Evolutionary conservation across 140 eudicot genomes (phyloP), one percentile per base, ranked within the genome.

Genomic region (Oenanthe javanica): DNA sequence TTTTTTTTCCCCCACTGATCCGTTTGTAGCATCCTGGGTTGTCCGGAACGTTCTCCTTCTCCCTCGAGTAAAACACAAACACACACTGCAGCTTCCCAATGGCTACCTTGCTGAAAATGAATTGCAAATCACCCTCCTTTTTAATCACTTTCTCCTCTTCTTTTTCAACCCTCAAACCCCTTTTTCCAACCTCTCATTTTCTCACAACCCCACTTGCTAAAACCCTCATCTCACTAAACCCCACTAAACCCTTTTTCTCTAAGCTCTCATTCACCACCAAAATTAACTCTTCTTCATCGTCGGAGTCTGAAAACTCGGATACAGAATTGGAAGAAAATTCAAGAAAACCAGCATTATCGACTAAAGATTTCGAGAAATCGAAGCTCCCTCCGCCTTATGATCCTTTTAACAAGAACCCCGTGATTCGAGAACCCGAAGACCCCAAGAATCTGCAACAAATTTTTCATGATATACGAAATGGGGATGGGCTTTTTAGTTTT

Each of bases 381-480:
- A 88, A 77, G 27, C 87, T 87, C 19, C 97, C 96, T 14, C 97
- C 94, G 0, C 93, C 97, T 0, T 94, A 89, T 82, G 82, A 94
- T 88, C 98, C 97, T n/a, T 94, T 94, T 61, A 87, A 77, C 83
- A 90, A 87, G 55, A 87, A 87, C 31, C 89, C 94, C 27, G 81
- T 46, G 7, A 83, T 84, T 25, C 79, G 80, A 67, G 85, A 89
- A 66, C 88, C 94, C 64, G 84, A 86, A 0, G 98, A 94, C 86
- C 98, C 97, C n/a, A 89, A 83, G 36, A 92, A 94, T 81, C 80
- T 92, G 5, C 94, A 87, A 8, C 82, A 94, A 75, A 92, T 92
- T 27, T 94, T 94, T 45, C 91, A 91, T 23, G 82, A 84, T 7
- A 87, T 92, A 27, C 89, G 98, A 0, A 81, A 82, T 2, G 78